These are phyloP conservation scores for Drosera spatulata DNA, from an alignment of 179 eudicot species.

Conservation along the genomic window DNA sequence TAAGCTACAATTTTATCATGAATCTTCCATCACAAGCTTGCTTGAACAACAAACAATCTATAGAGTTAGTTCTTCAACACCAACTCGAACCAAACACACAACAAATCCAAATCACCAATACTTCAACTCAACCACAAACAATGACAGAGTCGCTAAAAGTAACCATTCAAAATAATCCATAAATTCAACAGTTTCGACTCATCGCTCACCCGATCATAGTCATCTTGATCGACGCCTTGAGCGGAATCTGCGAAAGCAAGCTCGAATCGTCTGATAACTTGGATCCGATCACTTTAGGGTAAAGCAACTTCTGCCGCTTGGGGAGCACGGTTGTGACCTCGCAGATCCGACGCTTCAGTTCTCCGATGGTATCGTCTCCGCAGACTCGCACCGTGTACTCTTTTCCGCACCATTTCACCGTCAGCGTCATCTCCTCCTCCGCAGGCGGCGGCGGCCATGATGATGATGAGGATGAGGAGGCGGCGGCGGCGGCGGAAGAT, in stretches of 20 bases:
- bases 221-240: conserved; percentile 84
- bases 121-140: too few species aligned
- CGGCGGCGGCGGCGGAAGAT: conserved; percentile 19
- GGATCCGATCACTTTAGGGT: conserved; percentile 59
- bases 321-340: conserved; percentile 78
- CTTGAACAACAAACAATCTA: too few species aligned
- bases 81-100: too few species aligned
- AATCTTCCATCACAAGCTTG: too few species aligned
- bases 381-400: conserved; percentile 86
- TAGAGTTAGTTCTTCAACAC: too few species aligned
- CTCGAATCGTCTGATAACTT: conserved; percentile 73
- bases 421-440: conserved; percentile 84
- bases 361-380: conserved; percentile 81
- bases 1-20: too few species aligned
- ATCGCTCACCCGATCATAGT: conserved; percentile 76
- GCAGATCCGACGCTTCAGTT: conserved; percentile 83
- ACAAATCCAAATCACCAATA: too few species aligned
- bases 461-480: conserved; percentile 3
- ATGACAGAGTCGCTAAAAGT: too few species aligned
- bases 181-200: too few species aligned
- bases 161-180: too few species aligned
- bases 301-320: conserved; percentile 90
- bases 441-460: conserved; percentile 11
- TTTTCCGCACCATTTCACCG: conserved; percentile 92
- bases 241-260: conserved; percentile 55